Conservation (phyloP, 2,329 filamentous ascomycete species). For the Aaosphaeria arxii region DNA sequence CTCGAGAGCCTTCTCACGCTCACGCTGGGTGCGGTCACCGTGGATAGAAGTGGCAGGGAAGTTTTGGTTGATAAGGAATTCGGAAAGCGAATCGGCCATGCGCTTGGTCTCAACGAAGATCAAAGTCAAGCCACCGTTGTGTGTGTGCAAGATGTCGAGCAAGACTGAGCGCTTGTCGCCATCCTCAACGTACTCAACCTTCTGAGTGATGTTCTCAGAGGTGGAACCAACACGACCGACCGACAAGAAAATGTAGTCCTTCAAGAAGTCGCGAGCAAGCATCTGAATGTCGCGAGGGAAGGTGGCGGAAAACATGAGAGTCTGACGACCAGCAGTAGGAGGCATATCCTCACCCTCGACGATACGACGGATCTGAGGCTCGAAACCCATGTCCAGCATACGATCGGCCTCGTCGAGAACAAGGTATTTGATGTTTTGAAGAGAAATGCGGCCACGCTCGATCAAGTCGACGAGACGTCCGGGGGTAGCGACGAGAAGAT, state of each 20-base stretch:
- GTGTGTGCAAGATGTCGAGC: constrained; percentile 94
- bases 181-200: constrained; percentile 97
- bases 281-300: constrained; percentile 99
- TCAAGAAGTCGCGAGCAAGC: constrained; percentile 96
- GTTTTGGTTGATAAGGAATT: constrained; percentile 97
- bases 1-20: constrained; percentile 96
- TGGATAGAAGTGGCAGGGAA: constrained; percentile 99
- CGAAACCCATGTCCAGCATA: constrained; percentile 99
- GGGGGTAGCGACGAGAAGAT: constrained; percentile 93
- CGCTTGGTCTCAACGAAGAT: constrained; percentile 99
- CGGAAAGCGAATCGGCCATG: constrained; percentile 96
- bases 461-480: constrained; percentile 97
- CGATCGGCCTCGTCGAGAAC: constrained; percentile 99
- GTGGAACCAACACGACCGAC: constrained; percentile 98
- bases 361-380: constrained; percentile 97
- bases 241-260: constrained; percentile 98
- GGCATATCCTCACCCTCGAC: constrained; percentile 99
- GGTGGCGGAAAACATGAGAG: constrained; percentile 99
- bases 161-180: constrained; percentile 96
- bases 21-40: constrained; percentile 95
- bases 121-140: constrained; percentile 76
- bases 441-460: constrained; percentile 95
- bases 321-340: constrained; percentile 76
- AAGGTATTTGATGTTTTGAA: constrained; percentile 98
- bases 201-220: constrained; percentile 99